Base-by-base conservation (phyloP, 2,329 filamentous ascomycete genomes). In the Phialophora expanda region DNA sequence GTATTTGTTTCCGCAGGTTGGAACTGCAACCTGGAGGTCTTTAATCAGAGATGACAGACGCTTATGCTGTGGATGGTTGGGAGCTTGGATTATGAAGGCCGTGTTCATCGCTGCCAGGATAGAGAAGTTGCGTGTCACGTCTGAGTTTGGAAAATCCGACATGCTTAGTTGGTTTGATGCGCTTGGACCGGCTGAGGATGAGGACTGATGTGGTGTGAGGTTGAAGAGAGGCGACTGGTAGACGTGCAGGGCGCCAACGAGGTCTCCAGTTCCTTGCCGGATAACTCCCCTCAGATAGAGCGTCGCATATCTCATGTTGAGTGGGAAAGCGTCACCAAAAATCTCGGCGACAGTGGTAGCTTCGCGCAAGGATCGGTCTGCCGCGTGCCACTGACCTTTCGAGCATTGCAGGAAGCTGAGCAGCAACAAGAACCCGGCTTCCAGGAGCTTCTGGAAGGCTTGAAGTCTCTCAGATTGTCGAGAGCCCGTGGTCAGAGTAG, bases 281-380 rank as follows among this genome's bases (percentile, higher is more conserved):
- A 92, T 90, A 7, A 91, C 85, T 0, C 90, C 93, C 0, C 84
- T 82, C 20, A 97, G 86, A 76, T 97, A 97, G 51, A 86, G 80
- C 6, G 86, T 82, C 53, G 91, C 82, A 38, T 87, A 79, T 26
- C 77, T 76, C 41, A 87, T 82, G 1, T 76, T 73, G 14, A 77
- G 76, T 2, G 78, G 73, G 24, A 78, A 73, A 9, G 74, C 72
- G 38, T 80, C 73, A 66, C 66, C 77, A 81, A 81, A 69, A 74
- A 79, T 74, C 80, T 81, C 67, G 73, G 79, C 67, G 75, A 82
- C 78, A 60, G 74, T 76, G 59, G 84, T 81, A 12, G 90, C 78
- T 53, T 84, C 82, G 12, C 82, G 78, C 20, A 91, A 76, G 62
- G 82, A 84, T 65, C 86, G 79, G 71, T 82, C 84, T 3, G 91